These are phyloP conservation scores for Globisporangium iwayamae DNA, from an alignment of 352 stramenopile genomes.

Conservation along the genomic window DNA sequence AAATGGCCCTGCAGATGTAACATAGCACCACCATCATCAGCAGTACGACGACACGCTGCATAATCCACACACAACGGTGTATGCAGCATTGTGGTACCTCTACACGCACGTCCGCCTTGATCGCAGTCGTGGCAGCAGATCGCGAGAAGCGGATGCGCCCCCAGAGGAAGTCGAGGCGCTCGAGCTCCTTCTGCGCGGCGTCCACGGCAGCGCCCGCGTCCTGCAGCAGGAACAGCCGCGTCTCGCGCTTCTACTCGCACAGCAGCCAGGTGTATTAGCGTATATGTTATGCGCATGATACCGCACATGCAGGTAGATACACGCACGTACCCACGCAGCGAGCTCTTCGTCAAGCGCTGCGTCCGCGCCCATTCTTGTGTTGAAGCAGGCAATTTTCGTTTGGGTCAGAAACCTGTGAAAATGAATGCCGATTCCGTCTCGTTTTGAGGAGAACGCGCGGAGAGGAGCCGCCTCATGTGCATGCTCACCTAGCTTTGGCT, in stretches of 20 bases:
- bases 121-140: slow-evolving; percentile 27
- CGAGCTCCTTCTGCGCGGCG: slow-evolving; percentile 56
- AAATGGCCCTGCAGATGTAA: slow-evolving; percentile 53
- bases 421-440: too few relatives aligned
- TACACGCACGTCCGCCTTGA: slow-evolving; percentile 71
- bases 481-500: too few relatives aligned
- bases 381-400: background rate
- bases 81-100: slow-evolving; percentile 28
- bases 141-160: slow-evolving; percentile 70
- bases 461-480: too few relatives aligned
- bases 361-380: slow-evolving; percentile 2
- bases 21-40: background rate
- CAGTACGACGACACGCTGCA: background rate
- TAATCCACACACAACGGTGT: background rate
- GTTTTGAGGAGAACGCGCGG: too few relatives aligned
- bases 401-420: too few relatives aligned
- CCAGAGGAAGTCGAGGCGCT: slow-evolving; percentile 83
- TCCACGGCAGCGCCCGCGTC: slow-evolving; percentile 49
- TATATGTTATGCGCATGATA: slow-evolving; percentile 11
- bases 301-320: background rate
- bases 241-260: slow-evolving; percentile 47
- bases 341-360: slow-evolving; percentile 31
- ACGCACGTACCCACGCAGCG: slow-evolving; percentile 34
- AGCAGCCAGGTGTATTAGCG: background rate
- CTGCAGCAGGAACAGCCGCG: slow-evolving; percentile 54